phyloP scores from a whole-genome alignment of 495 filamentous ascomycete genomes.

The Cercophora sp. region DNA sequence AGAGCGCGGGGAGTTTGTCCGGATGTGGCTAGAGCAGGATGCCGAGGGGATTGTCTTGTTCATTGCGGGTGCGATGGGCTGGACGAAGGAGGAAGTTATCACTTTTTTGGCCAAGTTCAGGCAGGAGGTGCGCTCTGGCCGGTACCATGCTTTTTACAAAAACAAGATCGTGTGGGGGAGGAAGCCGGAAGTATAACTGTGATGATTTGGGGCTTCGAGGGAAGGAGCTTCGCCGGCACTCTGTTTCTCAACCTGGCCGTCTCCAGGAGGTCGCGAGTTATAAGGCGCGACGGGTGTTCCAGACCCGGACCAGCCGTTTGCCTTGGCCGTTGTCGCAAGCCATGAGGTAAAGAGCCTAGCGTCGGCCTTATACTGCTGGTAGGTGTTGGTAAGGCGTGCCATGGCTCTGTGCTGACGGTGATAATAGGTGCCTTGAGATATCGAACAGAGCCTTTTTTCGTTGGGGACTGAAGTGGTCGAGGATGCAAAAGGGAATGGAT shows the following conservation, averaged over 20 bases:
- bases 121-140: slow-evolving; percentile 1
- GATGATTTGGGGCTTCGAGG: too few relatives aligned
- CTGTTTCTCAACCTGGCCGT: too few relatives aligned
- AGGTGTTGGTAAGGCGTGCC: neutral
- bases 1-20: neutral
- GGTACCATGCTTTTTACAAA: slow-evolving; percentile 1
- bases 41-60: slow-evolving; percentile 4
- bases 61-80: slow-evolving; percentile 5
- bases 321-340: neutral
- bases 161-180: slow-evolving; percentile 9
- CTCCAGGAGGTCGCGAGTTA: too few relatives aligned
- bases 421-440: too few relatives aligned
- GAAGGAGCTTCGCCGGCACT: too few relatives aligned
- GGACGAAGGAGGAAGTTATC: slow-evolving; percentile 2
- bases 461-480: too few relatives aligned
- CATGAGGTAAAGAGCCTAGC: neutral
- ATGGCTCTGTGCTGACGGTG: neutral
- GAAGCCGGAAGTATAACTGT: slow-evolving; percentile 3
- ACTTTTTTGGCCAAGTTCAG: neutral
- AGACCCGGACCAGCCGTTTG: neutral
- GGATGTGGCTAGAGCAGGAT: slow-evolving; percentile 1
- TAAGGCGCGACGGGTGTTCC: too few relatives aligned
- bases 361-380: neutral
- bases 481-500: too few relatives aligned
- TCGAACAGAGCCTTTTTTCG: too few relatives aligned